Evolutionary conservation across 2,329 filamentous ascomycete species (phyloP).

Genomic region (Rachicladosporium sp.): DNA sequence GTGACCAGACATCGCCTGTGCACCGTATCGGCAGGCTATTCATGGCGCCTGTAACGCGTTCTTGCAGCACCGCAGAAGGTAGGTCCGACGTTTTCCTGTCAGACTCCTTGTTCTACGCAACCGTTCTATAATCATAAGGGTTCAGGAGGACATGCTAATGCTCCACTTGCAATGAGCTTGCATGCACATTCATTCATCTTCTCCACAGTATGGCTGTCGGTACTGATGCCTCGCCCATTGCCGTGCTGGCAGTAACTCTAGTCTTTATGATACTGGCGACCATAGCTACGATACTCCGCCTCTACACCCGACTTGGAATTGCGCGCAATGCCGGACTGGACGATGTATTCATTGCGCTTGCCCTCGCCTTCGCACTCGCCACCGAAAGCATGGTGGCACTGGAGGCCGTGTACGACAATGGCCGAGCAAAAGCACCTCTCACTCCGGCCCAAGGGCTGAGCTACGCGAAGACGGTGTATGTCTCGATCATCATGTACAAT

Average conservation of each 20-base stretch:
- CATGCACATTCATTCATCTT: no score
- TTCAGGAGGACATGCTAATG: no score
- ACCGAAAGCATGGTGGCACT: background rate
- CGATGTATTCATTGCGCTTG: conserved; percentile 12
- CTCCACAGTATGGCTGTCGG: conserved; percentile 1
- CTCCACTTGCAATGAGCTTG: no score
- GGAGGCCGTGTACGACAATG: conserved; percentile 18
- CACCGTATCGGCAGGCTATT: no score
- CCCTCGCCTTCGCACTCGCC: background rate
- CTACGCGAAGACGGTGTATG: conserved; percentile 16
- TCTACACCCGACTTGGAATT: conserved; percentile 12
- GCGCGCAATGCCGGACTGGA: conserved; percentile 15
- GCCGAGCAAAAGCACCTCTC: conserved; percentile 11
- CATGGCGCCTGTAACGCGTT: no score
- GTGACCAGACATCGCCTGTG: no score
- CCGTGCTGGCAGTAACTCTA: conserved; percentile 12
- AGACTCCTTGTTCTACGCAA: no score
- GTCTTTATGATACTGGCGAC: conserved; percentile 11
- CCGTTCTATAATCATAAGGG: no score
- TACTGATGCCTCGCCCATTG: conserved; percentile 14
- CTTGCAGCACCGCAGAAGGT: no score
- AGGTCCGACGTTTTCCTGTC: no score
- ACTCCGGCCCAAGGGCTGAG: conserved; percentile 7
- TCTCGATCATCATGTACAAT: conserved; percentile 16
- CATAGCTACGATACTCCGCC: conserved; percentile 10